Evolutionary conservation across 1,139 yeast genomes (phyloP), one percentile per base, ranked within the genome.

Genomic region (Meyerozyma sp.): DNA sequence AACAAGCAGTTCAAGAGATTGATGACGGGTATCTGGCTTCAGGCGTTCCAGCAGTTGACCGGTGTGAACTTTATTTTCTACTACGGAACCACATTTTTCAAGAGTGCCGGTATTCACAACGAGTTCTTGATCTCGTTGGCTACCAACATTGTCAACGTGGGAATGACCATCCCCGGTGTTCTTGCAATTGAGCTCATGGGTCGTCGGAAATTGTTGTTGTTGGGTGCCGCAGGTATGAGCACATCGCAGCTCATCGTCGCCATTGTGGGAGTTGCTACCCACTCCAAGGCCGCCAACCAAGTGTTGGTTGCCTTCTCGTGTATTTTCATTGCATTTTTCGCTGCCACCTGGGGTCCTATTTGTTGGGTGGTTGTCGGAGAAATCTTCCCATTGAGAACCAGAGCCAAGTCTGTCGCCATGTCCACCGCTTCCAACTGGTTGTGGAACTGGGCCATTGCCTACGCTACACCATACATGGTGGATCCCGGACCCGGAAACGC

Each of bases 401-500:
- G 95, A 66, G 88, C 85, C 56, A 82, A 82, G 62, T 85, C 90
- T 10, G 83, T 84, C 49, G 81, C 91, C 20, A 61, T 84, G 43
- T 79, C 87, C 41, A 81, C 86, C 21, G 84, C 91, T n/a, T 75
- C 88, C 40, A 85, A 85, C 66, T 85, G 94, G 94, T 63, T 84
- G 50, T 84, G 81, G 58, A 85, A 84, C 67, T 85, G 84, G 64
- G 79, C 77, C 20, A 80, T 84, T 63, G 90, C 89, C 10, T 82
- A 71, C 59, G 78, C 81, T 23, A 83, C 90, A 3, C 90, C 91
- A 8, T 83, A 81, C 63, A 64, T 84, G 65, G 84, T 82, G 49
- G 85, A 82, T 62, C 61, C 74, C 23, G 83, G 81, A 40, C 61
- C 70, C 43, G 86, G 83, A 55, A 79, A 84, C 1, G 82, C 84